A percentile compares a stretch with the other conserved stretches of the same genome.
phyloP scores from a whole-genome alignment of 352 stramenopile species.

The Pythium brachiatum region DNA sequence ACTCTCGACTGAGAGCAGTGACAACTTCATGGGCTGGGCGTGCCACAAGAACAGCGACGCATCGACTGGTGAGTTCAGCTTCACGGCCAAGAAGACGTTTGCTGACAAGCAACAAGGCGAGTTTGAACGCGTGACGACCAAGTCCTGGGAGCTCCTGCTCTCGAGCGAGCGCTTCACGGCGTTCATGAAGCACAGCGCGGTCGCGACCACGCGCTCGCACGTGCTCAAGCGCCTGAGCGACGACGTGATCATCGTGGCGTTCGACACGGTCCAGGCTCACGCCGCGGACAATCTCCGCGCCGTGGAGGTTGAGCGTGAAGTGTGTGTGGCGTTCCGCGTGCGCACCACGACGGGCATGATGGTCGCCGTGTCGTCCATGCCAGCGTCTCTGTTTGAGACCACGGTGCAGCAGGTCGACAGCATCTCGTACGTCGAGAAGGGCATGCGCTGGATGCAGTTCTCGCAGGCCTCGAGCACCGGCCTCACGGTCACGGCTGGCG shows the following conservation, averaged over 20 bases:
- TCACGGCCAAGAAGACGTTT: conserved; percentile 20
- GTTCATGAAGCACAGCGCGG: conserved; percentile 6
- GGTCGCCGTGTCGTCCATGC: conserved; percentile 20
- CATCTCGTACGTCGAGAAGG: conserved; percentile 16
- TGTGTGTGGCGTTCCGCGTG: conserved; percentile 24
- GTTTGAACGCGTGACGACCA: conserved; percentile 11
- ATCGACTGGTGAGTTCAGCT: conserved; percentile 9
- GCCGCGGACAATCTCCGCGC: not conserved
- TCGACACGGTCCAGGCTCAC: conserved; percentile 14
- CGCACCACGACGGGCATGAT: conserved; percentile 18
- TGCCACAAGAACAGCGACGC: conserved; percentile 9
- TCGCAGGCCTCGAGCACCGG: not conserved
- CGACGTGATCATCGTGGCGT: conserved; percentile 18
- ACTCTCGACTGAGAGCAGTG: not conserved
- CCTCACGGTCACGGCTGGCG: conserved; percentile 17
- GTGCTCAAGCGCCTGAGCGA: conserved; percentile 24
- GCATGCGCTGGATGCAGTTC: conserved; percentile 28
- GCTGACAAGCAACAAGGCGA: not conserved
- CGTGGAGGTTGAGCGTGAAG: conserved; percentile 11
- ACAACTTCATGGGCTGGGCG: conserved; percentile 19
- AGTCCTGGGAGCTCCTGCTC: conserved; percentile 14
- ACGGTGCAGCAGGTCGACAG: conserved; percentile 6
- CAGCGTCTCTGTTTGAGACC: conserved; percentile 13
- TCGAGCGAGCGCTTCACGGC: conserved; percentile 13
- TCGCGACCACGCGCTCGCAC: conserved; percentile 6